Base-by-base conservation (phyloP, 805 yeast species). In the Candida awuae region DNA sequence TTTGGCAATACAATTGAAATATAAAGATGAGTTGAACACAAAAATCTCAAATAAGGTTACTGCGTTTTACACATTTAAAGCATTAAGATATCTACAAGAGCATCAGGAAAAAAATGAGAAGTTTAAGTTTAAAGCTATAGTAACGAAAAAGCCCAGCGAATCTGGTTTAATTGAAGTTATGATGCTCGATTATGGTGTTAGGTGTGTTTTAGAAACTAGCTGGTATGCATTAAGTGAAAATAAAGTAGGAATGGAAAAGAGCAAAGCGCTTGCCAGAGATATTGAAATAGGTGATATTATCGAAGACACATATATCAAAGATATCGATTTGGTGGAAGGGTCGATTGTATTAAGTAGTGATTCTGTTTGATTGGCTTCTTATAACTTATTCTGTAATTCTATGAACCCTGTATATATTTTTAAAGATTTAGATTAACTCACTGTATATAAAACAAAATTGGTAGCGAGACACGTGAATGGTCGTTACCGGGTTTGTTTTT, bases 241-340 rank as follows among this genome's bases (percentile, higher is more conserved):
- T 19, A 48, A 47, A 6, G 41, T 39, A 27, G 32, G 45, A 21
- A 20, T 32, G 12, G 50, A 50, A 20, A 43, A 43, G 21, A 45
- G 61, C n/a, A 36, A 45, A 13, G 38, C 36, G 10, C 19, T 45
- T n/a, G 29, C 53, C 16, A 47, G 50, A 39, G 45, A 53, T 23
- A 64, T 73, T 18, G 54, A 50, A 10, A 64, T 73, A 27, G 79
- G 79, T 1, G 72, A 69, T 34, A 41, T 58, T 0, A 49, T 72
- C 4, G 59, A 55, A 7, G 58, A 59, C 35, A 68, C 72, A 21
- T 50, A 48, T 16, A 59, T 73, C 14, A 57, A 56, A 13, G 67
- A 60, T 30, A 54, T 72, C 4, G 74, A 71, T 44, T 58, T 68
- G 28, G 47, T 72, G 20, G 71, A 66, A 14, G 72, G 73, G 8